Evolutionary conservation across 1,284 basidiomycete species (phyloP), one percentile per base, ranked within the genome.

Genomic region (Ganoderma boninense): DNA sequence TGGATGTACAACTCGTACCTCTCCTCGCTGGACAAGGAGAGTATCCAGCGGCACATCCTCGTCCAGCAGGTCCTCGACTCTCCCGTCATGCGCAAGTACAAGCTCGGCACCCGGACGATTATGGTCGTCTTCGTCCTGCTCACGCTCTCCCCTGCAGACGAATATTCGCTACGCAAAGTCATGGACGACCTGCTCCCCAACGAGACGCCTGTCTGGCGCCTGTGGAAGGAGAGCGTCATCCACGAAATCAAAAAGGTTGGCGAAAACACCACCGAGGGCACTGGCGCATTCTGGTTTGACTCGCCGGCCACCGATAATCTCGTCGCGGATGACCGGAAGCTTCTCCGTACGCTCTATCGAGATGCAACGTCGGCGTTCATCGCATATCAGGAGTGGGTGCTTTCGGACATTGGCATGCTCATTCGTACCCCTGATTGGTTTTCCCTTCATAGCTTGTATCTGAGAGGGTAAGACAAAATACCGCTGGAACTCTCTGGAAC

Each of bases 1-100:
- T 74, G 73, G 73, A 64, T 64, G 43, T 74, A 72, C 61, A 74
- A 74, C 65, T 70, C 70, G 6, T 71, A 71, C 61, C 66, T 74
- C 52, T 68, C 73, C 6, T 70, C 73, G 10, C 66, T 71, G 40
- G 70, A 71, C 63, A 60, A 61, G 54, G 67, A 70, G 54, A 66
- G 56, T 26, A 65, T 74, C 52, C 73, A 74, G 54, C 40, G 66
- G 18, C 46, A 59, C 4, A 69, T 74, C 23, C 64, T 73, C 26
- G 35, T 70, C 2, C 43, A 56, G 10, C 43, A 69, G 13, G 63
- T 71, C 18, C 69, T 73, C 20, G 10, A 46, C 7, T 20, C 32
- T 10, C 62, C 62, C 4, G 26, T 42, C 14, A 46, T 71, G 40
- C 59, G 64, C 40, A 71, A 69, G 35, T 71, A 54, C 57, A 46